Base-by-base conservation (phyloP, 2,329 filamentous ascomycete species). In the Pseudonectria buxi region DNA sequence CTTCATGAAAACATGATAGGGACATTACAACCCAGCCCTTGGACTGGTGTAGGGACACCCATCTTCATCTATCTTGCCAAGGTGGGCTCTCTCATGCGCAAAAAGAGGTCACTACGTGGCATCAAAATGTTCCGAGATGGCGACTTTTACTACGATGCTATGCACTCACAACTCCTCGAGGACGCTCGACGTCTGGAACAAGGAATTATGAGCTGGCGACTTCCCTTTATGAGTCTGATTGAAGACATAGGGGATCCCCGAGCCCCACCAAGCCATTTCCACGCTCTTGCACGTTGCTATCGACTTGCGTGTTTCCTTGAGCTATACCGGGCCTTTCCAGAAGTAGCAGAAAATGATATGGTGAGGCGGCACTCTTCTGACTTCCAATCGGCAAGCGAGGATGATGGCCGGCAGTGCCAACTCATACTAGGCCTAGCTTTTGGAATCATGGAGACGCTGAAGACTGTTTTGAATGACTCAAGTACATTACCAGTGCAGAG, bases 31-130 rank as follows among this genome's bases (percentile, higher is more conserved):
- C 40, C 43, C 2, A 39, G 32, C 10, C 45, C 45, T 1, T 46
- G 43, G 45, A 44, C 45, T 0, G 45, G 45, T 14, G 28, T 47
- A 0, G 45, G 33, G 2, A 45, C 42, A 0, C 27, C 37, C 1
- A 15, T 44, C 2, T 30, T 45, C 1, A 37, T 47, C 3, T 24
- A 11, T 3, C 13, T 48, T 2, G 39, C 42, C 9, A 41, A 39
- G 13, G 15, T 32, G 1, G 35, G 32, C 1, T 33, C 35, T 1
- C 22, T 46, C 0, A 24, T 46, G 2, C 24, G 42, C 4, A 45
- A 40, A 12, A 45, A 37, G 7, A 31, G 37, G 14, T 10, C 30
- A 1, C 4, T 46, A 6, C 29, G 30, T 5, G 24, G 24, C 6
- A 26, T 43, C 3, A 12, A 14, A 1, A 14, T 45, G 3, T 43